Evolutionary conservation across 2,329 filamentous ascomycete genomes (phyloP), one percentile per base, ranked within the genome.

Genomic region (Fusarium praegraminearum): DNA sequence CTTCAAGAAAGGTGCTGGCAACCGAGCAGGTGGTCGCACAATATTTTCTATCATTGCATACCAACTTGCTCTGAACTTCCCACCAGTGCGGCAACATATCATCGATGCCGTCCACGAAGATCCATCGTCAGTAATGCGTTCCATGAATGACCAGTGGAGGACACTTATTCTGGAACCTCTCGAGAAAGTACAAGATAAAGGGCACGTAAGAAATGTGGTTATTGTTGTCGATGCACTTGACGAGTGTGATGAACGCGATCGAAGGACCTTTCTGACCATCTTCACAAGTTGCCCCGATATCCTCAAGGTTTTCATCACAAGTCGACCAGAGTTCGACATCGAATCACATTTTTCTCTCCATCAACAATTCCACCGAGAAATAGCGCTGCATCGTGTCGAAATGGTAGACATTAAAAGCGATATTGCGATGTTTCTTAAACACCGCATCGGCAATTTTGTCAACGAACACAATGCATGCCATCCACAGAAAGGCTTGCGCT

Each of bases 1-100:
- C 35, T 62, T 60, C 41, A 60, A 52, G 40, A 35, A 41, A 30
- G 38, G 49, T 4, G 60, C 35, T 0, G 38, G 30, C 1, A 50
- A 44, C 5, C 46, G 46, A 32, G 52, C 40, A 3, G 47, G 11
- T 12, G 49, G 35, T 0, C 35, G 35, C 0, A 16, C 30, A 63
- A 41, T n/a, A 68, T 72, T 47, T 73, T 84, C 24, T 76, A 83
- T 35, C 0, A 61, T 85, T n/a, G 76, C 78, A 5, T 50, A 47
- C 5, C 78, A 83, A 44, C 74, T 84, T 8, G 67, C 50, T 5
- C 2, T 30, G 0, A 1, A 38, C 16, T 0, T 62, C 60, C 11
- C 61, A 78, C 6, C 76, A 78, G 11, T 43, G 33, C 5, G 32
- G 82, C 5, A 70, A 13, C 2, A 15, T 40, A 9, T 22, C 1